phyloP scores from a whole-genome alignment of 164 flowering plant species.

The Berberis thunbergii region DNA sequence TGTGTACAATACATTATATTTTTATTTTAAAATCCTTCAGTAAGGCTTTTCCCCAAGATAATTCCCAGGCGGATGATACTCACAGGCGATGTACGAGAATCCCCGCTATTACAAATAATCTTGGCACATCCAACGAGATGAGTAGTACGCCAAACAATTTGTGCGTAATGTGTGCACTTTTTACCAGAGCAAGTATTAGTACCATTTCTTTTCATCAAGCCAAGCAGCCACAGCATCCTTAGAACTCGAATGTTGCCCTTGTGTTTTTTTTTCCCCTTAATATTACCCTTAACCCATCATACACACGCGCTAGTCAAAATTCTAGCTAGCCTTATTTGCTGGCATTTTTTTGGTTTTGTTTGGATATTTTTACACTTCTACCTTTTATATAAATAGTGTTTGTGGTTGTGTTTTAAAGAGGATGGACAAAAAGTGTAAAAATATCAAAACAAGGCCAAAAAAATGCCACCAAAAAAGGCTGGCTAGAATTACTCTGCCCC shows the following conservation, averaged over 20 bases:
- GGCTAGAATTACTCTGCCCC: too few species aligned
- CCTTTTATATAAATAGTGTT: too few species aligned
- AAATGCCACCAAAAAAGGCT: too few species aligned
- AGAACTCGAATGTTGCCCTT: slow-evolving; percentile 13
- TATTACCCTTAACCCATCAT: too few species aligned
- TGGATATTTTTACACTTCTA: too few species aligned
- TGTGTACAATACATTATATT: too few species aligned
- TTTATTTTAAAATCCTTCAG: not conserved
- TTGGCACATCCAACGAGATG: slow-evolving; percentile 17
- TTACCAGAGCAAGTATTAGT: slow-evolving; percentile 12
- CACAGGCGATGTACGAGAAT: slow-evolving; percentile 14
- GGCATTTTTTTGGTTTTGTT: too few species aligned
- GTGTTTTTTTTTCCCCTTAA: not conserved
- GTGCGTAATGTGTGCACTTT: slow-evolving; percentile 18
- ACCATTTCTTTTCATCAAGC: slow-evolving; percentile 16
- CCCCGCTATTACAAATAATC: slow-evolving; percentile 17
- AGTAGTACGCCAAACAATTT: slow-evolving; percentile 21
- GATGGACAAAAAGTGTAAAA: too few species aligned
- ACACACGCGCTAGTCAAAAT: too few species aligned
- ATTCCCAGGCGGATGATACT: slow-evolving; percentile 21
- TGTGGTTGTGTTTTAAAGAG: too few species aligned
- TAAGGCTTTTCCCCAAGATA: slow-evolving; percentile 18
- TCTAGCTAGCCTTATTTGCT: too few species aligned
- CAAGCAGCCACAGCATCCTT: slow-evolving; percentile 13
- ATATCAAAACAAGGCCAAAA: too few species aligned